phyloP scores from a whole-genome alignment of 176 grass and related monocot species.

The Zoysia pacifica region DNA sequence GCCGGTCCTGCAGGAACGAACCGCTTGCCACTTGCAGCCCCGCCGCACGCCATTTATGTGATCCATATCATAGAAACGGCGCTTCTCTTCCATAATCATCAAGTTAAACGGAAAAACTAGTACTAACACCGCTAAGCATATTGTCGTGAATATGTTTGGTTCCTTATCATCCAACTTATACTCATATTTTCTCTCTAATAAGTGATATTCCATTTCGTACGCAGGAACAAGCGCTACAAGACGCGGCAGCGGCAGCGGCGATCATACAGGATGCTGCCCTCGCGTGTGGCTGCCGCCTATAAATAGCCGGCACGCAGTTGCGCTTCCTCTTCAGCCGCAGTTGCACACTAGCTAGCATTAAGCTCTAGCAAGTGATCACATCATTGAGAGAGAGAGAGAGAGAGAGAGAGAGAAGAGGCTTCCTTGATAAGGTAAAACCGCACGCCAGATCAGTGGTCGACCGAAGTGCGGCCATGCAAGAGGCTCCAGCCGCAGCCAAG shows the following conservation, averaged over 20 bases:
- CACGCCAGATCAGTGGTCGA: neutral
- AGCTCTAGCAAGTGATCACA: neutral
- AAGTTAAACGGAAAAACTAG: neutral
- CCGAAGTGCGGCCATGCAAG: conserved; percentile 18
- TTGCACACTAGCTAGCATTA: neutral
- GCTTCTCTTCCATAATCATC: neutral
- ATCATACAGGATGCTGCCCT: neutral
- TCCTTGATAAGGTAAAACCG: neutral
- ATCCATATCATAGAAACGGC: conserved; percentile 42
- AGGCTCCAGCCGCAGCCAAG: neutral
- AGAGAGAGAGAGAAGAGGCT: neutral
- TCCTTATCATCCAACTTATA: neutral
- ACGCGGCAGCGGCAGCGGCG: neutral
- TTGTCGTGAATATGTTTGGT: neutral
- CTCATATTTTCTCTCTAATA: neutral
- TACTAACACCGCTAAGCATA: neutral
- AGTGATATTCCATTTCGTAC: conserved; percentile 31
- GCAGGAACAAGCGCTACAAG: conserved; percentile 12
- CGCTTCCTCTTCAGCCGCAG: neutral
- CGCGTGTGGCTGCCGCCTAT: conserved; percentile 4
- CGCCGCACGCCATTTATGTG: conserved; percentile 55
- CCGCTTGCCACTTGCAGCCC: conserved; percentile 31
- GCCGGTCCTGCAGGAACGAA: conserved; percentile 30
- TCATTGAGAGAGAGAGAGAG: neutral
- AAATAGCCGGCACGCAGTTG: neutral